Conservation (phyloP, 163 green algal genomes). For the Picocystis sp. region DNA sequence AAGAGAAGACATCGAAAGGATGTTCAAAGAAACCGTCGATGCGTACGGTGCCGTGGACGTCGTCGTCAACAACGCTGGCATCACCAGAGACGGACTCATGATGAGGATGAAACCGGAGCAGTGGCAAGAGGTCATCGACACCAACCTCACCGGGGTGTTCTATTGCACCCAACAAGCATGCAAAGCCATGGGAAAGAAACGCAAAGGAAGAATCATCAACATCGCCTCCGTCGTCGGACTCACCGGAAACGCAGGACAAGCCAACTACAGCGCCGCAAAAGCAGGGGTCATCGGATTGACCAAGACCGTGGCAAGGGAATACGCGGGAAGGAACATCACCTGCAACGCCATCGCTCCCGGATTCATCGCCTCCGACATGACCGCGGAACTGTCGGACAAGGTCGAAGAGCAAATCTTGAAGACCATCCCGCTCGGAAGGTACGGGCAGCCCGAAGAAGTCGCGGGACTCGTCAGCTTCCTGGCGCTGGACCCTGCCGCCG, state of each 20-base stretch:
- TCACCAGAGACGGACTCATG: slow-evolving; percentile 90
- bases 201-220: slow-evolving; percentile 90
- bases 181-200: slow-evolving; percentile 45
- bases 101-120: slow-evolving; percentile 97
- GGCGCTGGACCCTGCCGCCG: slow-evolving; percentile 74
- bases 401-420: slow-evolving; percentile 84
- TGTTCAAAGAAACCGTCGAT: slow-evolving; percentile 42
- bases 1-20: slow-evolving; percentile 19
- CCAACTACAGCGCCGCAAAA: slow-evolving; percentile 95
- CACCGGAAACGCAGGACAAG: slow-evolving; percentile 83
- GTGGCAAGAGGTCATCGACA: slow-evolving; percentile 94
- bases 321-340: slow-evolving; percentile 61
- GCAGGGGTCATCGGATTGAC: slow-evolving; percentile 88
- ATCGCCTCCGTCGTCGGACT: slow-evolving; percentile 91
- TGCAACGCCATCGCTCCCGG: slow-evolving; percentile 87
- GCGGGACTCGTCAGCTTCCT: slow-evolving; percentile 90
- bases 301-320: slow-evolving; percentile 86
- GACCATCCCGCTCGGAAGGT: slow-evolving; percentile 37
- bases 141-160: slow-evolving; percentile 93
- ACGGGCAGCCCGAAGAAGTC: slow-evolving; percentile 89
- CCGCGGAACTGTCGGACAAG: slow-evolving; percentile 70
- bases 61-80: slow-evolving; percentile 83
- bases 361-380: slow-evolving; percentile 97
- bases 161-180: slow-evolving; percentile 61
- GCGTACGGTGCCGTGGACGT: slow-evolving; percentile 63